These are phyloP conservation scores for Periconia macrospinosa DNA, from an alignment of 2,329 filamentous ascomycete species.

Conservation along the genomic window DNA sequence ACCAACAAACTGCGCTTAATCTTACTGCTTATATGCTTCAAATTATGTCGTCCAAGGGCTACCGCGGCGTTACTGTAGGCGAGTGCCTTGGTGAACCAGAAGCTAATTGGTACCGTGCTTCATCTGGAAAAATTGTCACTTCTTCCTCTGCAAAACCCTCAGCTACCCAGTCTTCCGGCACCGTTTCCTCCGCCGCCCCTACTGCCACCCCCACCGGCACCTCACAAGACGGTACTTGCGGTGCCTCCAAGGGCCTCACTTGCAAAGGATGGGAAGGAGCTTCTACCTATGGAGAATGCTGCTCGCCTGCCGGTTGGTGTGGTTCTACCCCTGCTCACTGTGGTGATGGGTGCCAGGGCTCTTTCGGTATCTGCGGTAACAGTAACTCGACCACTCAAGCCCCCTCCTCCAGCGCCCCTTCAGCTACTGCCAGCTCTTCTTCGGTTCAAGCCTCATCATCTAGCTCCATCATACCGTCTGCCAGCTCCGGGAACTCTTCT, in stretches of 20 bases:
- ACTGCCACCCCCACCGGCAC: constrained; percentile 24
- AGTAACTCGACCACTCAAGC: constrained; percentile 6
- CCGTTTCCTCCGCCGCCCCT: constrained; percentile 19
- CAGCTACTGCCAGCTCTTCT: constrained; percentile 12
- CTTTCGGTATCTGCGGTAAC: constrained; percentile 29
- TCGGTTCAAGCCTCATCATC: constrained; percentile 3
- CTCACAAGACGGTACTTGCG: constrained; percentile 25
- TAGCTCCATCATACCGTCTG: constrained; percentile 16
- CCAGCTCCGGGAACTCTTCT: too few species aligned
- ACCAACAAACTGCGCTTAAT: constrained; percentile 48
- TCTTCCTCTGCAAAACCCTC: constrained; percentile 21
- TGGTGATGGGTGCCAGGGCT: constrained; percentile 33
- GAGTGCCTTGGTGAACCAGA: constrained; percentile 51
- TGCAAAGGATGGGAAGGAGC: constrained; percentile 32
- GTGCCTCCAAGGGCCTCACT: constrained; percentile 21
- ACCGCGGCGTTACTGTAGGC: constrained; percentile 51
- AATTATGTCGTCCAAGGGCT: constrained; percentile 40
- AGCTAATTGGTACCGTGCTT: constrained; percentile 53
- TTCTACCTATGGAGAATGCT: constrained; percentile 44
- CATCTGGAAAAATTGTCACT: constrained; percentile 35
- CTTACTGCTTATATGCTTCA: constrained; percentile 50
- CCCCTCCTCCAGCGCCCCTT: constrained; percentile 10
- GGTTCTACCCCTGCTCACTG: constrained; percentile 33
- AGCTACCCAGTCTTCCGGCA: constrained; percentile 1
- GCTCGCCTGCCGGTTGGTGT: constrained; percentile 49